Evolutionary conservation across 2,329 filamentous ascomycete genomes (phyloP), one percentile per base, ranked within the genome.

Genomic region (Dactylonectria macrodidyma): DNA sequence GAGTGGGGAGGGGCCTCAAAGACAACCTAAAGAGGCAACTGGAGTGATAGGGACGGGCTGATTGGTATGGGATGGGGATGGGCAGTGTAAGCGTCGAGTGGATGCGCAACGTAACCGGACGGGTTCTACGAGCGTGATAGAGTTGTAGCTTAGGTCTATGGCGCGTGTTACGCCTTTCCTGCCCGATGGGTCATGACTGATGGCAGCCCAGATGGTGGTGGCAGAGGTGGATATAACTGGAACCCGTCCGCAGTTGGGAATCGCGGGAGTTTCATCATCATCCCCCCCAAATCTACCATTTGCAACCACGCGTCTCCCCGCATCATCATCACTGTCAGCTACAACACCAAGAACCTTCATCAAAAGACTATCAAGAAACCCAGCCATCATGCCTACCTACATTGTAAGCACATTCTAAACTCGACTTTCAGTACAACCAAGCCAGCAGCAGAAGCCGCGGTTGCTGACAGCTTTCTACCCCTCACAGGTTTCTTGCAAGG

Each of bases 401-500:
- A 89, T 89, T 77, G 87, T 89, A 79, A 73, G 82, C 71, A 44
- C 22, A n/a, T 1, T 2, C 10, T 56, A 22, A 59, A 9, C 3
- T 26, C n/a, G 26, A 14, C 12, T 33, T 46, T 33, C 33, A 4
- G 26, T 30, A 33, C 5, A 44, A n/a, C n/a, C n/a, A 11, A 30
- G 7, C 26, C 26, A 30, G 26, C 26, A 47, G 36, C n/a, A 54
- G 34, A 19, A 46, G 11, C 44, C 7, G 51, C n/a, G 3, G 19
- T 47, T 34, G 61, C 73, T 76, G 38, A 78, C 69, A 55, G 16
- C 33, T 26, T 14, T 14, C 56, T 34, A 38, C 51, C 58, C 36
- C 38, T 60, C 61, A 65, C 62, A 97, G 95, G 90, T 97, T 72
- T 94, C 94, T 64, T 89, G 93, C 82, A 95, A 96, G 83, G 85